Evolutionary conservation across 495 filamentous ascomycete species (phyloP).

Genomic region (Trypethelium eluteriae): DNA sequence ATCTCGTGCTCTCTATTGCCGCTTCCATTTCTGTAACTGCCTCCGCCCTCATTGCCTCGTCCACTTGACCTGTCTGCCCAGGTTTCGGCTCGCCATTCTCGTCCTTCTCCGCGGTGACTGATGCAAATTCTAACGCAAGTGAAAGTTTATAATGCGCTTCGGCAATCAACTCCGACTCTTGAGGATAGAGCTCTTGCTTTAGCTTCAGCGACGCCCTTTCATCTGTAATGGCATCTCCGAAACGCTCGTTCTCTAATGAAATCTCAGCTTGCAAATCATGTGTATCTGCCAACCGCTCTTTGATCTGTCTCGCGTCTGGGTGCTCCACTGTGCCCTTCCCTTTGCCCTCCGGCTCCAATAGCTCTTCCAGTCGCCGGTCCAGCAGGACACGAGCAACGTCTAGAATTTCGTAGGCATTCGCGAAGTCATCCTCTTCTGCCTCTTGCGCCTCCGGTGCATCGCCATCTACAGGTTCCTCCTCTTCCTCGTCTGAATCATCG

Average conservation of each 20-base stretch:
- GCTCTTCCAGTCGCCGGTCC: slow-evolving; percentile 44
- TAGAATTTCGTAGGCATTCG: slow-evolving; percentile 80
- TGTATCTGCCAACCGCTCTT: slow-evolving; percentile 80
- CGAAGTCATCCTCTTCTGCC: slow-evolving; percentile 86
- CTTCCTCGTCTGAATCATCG: slow-evolving; percentile 66
- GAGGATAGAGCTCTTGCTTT: slow-evolving; percentile 65
- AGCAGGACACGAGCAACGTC: slow-evolving; percentile 84
- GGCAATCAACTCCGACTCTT: slow-evolving; percentile 72
- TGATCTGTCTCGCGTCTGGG: slow-evolving; percentile 51
- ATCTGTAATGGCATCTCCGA: slow-evolving; percentile 72
- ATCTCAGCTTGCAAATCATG: slow-evolving; percentile 91
- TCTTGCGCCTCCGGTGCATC: slow-evolving; percentile 29
- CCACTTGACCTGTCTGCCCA: slow-evolving; percentile 41
- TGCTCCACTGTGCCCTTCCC: slow-evolving; percentile 37
- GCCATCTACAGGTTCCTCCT: slow-evolving; percentile 51
- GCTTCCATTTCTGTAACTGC: slow-evolving; percentile 70
- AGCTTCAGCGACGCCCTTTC: slow-evolving; percentile 64
- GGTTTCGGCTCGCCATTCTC: slow-evolving; percentile 36
- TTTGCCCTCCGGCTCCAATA: slow-evolving; percentile 44
- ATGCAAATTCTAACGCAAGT: slow-evolving; percentile 87
- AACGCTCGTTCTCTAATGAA: slow-evolving; percentile 87
- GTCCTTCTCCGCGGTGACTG: slow-evolving; percentile 46
- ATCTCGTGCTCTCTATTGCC: slow-evolving; percentile 70
- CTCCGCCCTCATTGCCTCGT: slow-evolving; percentile 64
- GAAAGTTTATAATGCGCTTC: slow-evolving; percentile 96